A percentile compares a stretch with the other conserved stretches of the same genome.
Conservation (phyloP, 2,329 filamentous ascomycete genomes). For the Hypomyces perniciosus region DNA sequence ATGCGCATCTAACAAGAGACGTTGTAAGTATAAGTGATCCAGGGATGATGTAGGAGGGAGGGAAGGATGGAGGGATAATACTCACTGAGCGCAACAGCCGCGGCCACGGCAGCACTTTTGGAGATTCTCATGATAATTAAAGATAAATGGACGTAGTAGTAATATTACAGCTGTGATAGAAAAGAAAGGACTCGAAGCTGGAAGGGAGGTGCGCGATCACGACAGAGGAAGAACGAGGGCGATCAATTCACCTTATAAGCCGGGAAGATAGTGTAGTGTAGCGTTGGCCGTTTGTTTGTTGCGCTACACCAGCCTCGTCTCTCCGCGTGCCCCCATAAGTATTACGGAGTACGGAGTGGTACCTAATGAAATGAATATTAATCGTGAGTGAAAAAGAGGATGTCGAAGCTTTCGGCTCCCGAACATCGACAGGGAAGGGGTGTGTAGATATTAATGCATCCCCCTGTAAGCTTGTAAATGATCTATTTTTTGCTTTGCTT, state of each 20-base stretch:
- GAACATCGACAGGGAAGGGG: too few species aligned
- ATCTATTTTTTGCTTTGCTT: too few species aligned
- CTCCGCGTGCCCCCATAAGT: too few species aligned
- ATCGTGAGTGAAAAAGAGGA: too few species aligned
- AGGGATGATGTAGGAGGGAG: too few species aligned
- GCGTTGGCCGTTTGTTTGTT: too few species aligned
- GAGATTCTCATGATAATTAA: conserved; percentile 10
- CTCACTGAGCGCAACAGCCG: conserved; percentile 16
- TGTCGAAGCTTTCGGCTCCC: too few species aligned
- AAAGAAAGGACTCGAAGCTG: background rate
- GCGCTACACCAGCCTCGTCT: too few species aligned
- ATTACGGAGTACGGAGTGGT: too few species aligned
- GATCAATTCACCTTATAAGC: background rate
- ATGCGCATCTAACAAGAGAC: conserved; percentile 15
- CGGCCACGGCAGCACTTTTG: conserved; percentile 4
- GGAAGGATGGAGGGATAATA: background rate
- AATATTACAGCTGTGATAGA: background rate
- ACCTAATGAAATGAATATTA: too few species aligned
- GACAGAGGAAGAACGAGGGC: background rate
- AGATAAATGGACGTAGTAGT: background rate
- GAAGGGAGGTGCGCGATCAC: background rate
- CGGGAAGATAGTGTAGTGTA: background rate
- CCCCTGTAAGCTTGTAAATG: too few species aligned
- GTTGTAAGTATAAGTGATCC: background rate
- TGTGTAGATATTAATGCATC: too few species aligned